Evolutionary conservation across 2,329 filamentous ascomycete genomes (phyloP).

Genomic region (Coniochaeta pulveracea): DNA sequence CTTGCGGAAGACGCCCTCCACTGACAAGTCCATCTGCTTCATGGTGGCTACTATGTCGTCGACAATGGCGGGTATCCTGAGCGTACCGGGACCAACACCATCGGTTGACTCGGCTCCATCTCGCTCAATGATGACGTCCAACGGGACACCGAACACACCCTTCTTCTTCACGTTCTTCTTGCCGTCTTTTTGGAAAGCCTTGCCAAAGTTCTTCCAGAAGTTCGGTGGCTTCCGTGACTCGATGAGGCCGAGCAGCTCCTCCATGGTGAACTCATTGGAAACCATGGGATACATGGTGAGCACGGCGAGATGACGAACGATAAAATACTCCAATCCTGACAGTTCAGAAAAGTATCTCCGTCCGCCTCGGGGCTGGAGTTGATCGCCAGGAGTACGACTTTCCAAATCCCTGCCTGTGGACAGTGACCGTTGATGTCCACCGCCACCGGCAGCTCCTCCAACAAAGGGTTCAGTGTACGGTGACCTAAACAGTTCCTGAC

Average conservation of each 20-base stretch:
- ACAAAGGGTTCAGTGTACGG: constrained; percentile 51
- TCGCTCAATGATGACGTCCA: constrained; percentile 82
- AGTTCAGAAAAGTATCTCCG: constrained; percentile 95
- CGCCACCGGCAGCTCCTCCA: constrained; percentile 38
- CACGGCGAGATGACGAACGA: constrained; percentile 88
- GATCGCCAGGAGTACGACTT: constrained; percentile 35
- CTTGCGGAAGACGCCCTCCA: constrained; percentile 97
- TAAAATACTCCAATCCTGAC: constrained; percentile 92
- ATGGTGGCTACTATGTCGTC: constrained; percentile 90
- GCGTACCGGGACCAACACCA: constrained; percentile 81
- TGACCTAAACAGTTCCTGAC: constrained; percentile 53
- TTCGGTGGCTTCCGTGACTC: constrained; percentile 81
- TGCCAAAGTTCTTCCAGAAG: constrained; percentile 97
- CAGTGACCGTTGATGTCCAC: constrained; percentile 50
- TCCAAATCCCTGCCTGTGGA: constrained; percentile 40
- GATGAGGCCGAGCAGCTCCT: constrained; percentile 85
- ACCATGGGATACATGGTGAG: constrained; percentile 89
- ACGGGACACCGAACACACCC: constrained; percentile 80
- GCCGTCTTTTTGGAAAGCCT: constrained; percentile 84
- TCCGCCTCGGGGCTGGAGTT: constrained; percentile 38
- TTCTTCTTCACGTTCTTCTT: constrained; percentile 76
- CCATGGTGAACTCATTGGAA: constrained; percentile 82
- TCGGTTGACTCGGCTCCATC: constrained; percentile 97
- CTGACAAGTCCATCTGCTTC: constrained; percentile 97
- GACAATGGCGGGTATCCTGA: constrained; percentile 88